phyloP scores from a whole-genome alignment of 2,329 filamentous ascomycete genomes.

The Myriosclerotinia scirpicola region DNA sequence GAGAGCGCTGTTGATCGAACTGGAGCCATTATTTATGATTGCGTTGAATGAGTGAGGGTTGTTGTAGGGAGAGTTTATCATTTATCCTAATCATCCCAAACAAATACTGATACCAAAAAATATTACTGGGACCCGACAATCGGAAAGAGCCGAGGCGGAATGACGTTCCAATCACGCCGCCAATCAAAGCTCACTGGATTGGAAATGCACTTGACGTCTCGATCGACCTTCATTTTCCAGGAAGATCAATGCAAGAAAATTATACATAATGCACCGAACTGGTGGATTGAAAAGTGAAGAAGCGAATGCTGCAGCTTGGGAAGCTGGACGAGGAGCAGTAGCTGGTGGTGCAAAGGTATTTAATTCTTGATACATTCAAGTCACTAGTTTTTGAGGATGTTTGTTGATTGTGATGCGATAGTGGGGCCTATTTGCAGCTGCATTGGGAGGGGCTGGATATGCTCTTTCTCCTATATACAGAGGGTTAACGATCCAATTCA shows the following conservation, averaged over 20 bases:
- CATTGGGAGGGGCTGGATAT: constrained; percentile 63
- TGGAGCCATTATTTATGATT: constrained; percentile 18
- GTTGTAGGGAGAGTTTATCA: background rate
- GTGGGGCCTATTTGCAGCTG: constrained; percentile 67
- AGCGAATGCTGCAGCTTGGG: constrained; percentile 68
- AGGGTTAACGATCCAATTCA: constrained; percentile 71
- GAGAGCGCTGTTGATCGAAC: constrained; percentile 73
- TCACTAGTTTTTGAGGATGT: constrained; percentile 2
- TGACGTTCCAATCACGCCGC: constrained; percentile 14
- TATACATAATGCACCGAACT: constrained; percentile 48
- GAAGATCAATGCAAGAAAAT: constrained; percentile 24
- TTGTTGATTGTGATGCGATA: constrained; percentile 35
- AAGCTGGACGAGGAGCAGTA: constrained; percentile 65
- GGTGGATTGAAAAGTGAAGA: constrained; percentile 64
- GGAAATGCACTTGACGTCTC: constrained; percentile 7
- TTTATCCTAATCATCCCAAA: background rate
- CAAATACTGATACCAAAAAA: constrained; percentile 15
- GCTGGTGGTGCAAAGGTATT: constrained; percentile 64
- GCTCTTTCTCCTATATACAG: constrained; percentile 70
- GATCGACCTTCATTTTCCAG: constrained; percentile 16
- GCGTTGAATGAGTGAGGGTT: background rate
- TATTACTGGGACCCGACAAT: constrained; percentile 17
- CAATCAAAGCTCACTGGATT: constrained; percentile 20
- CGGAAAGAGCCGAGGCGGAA: constrained; percentile 23
- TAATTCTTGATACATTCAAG: background rate